These are phyloP conservation scores for Boletus rufocinnamomeus DNA, from an alignment of 768 basidiomycete species.

Conservation along the genomic window DNA sequence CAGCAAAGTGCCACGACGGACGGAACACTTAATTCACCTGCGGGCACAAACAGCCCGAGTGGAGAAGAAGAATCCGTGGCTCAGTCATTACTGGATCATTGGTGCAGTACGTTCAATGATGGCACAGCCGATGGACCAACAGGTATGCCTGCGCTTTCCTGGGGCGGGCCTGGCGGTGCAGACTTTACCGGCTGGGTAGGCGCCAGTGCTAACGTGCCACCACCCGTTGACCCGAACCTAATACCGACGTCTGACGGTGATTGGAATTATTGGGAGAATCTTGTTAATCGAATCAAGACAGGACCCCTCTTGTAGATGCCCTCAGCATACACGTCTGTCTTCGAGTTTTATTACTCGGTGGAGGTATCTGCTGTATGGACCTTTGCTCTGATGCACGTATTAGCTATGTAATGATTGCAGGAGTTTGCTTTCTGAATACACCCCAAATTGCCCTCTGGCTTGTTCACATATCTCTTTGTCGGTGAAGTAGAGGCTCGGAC, in stretches of 20 bases:
- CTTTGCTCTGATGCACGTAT: slow-evolving; percentile 13
- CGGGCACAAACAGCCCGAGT: slow-evolving; percentile 65
- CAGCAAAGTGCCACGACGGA: slow-evolving; percentile 51
- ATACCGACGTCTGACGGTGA: slow-evolving; percentile 62
- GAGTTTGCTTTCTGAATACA: background rate
- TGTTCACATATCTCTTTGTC: background rate
- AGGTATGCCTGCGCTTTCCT: slow-evolving; percentile 51
- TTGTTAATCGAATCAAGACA: slow-evolving; percentile 58
- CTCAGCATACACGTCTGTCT: slow-evolving; percentile 6
- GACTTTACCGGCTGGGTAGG: slow-evolving; percentile 65
- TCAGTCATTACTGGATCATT: slow-evolving; percentile 79
- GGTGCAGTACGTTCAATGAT: slow-evolving; percentile 80
- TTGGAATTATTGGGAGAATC: slow-evolving; percentile 79
- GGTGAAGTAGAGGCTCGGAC: background rate
- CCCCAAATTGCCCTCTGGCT: background rate
- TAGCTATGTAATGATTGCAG: slow-evolving; percentile 1
- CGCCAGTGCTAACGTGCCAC: slow-evolving; percentile 38
- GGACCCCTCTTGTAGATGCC: slow-evolving; percentile 35
- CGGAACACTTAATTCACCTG: slow-evolving; percentile 53
- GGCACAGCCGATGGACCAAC: slow-evolving; percentile 54
- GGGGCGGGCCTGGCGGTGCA: slow-evolving; percentile 58
- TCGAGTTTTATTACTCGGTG: slow-evolving; percentile 3
- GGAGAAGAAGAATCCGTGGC: slow-evolving; percentile 77
- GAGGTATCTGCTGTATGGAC: slow-evolving; percentile 12
- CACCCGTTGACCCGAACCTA: slow-evolving; percentile 45